Evolutionary conservation across 2,329 filamentous ascomycete species (phyloP).

Genomic region (Aspergillus ustus): DNA sequence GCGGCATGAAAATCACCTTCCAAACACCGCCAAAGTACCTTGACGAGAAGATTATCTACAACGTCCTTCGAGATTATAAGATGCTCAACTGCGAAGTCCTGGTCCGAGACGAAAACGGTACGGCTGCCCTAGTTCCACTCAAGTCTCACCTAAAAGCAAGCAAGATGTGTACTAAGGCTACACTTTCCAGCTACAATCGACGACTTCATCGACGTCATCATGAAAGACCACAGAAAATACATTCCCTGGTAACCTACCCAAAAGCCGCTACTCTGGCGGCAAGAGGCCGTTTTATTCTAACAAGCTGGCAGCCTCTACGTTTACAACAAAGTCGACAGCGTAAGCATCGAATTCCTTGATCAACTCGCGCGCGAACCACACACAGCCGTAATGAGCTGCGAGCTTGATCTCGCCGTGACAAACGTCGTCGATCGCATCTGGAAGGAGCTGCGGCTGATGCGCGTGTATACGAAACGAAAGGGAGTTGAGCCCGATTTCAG

Average conservation of each 20-base stretch:
- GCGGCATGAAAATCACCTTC: conserved; percentile 99
- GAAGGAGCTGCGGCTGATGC: conserved; percentile 87
- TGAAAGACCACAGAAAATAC: conserved; percentile 98
- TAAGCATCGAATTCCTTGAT: conserved; percentile 92
- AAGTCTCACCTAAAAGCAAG: background rate
- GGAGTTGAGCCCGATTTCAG: conserved; percentile 85
- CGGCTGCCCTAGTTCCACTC: conserved; percentile 12
- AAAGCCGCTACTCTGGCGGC: background rate
- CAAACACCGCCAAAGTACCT: conserved; percentile 83
- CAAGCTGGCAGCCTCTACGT: conserved; percentile 73
- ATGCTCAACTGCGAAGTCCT: conserved; percentile 97
- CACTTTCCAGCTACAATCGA: conserved; percentile 75
- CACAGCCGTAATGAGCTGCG: conserved; percentile 96
- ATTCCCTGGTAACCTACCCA: conserved; percentile 66
- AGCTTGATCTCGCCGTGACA: conserved; percentile 88
- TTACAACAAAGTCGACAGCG: conserved; percentile 99
- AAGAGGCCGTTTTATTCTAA: background rate
- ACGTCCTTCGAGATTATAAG: conserved; percentile 98
- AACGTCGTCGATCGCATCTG: conserved; percentile 96
- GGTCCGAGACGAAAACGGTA: conserved; percentile 85
- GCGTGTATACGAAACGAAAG: conserved; percentile 94
- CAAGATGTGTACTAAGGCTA: conserved; percentile 4
- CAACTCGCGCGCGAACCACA: conserved; percentile 88
- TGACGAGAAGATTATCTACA: conserved; percentile 98
- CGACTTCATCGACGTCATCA: conserved; percentile 98